Evolutionary conservation across 176 grass and related monocot species (phyloP).

Genomic region (Bothriochloa decipiens): DNA sequence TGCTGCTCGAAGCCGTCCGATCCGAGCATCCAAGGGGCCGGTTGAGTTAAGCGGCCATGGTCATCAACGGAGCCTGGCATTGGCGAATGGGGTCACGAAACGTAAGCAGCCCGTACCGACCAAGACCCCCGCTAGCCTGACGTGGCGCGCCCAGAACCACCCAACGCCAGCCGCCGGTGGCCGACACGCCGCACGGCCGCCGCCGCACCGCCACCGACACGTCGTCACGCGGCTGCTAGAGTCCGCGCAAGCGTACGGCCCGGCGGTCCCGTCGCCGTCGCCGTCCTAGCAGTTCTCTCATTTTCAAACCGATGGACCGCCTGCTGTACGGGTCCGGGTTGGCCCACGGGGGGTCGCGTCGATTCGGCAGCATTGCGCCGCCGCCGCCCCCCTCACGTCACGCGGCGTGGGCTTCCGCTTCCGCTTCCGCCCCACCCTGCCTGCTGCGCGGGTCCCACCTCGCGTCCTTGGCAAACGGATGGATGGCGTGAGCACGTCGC

Average conservation of each 20-base stretch:
- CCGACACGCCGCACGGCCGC: conserved; percentile 34
- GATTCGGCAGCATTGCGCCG: background rate
- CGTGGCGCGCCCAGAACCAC: conserved; percentile 31
- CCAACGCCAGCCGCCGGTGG: conserved; percentile 7
- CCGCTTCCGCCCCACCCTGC: background rate
- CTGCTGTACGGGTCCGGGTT: no score
- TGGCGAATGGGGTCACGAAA: no score
- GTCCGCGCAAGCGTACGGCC: conserved; percentile 27
- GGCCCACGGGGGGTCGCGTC: background rate
- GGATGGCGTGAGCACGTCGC: conserved; percentile 3
- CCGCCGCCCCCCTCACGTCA: conserved; percentile 3
- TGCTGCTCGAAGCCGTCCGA: no score
- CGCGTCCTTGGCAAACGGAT: background rate
- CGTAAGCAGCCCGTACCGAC: no score
- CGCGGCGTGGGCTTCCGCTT: background rate
- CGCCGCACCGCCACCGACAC: background rate
- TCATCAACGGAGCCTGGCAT: no score
- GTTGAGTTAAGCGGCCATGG: no score
- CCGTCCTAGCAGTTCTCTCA: background rate
- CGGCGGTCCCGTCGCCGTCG: background rate
- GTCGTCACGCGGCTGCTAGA: background rate
- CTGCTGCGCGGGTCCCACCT: background rate
- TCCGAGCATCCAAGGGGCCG: no score
- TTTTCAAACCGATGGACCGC: no score
- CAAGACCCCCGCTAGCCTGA: background rate